Evolutionary conservation across 306 rosid species (phyloP).

Genomic region (Glycine soja): DNA sequence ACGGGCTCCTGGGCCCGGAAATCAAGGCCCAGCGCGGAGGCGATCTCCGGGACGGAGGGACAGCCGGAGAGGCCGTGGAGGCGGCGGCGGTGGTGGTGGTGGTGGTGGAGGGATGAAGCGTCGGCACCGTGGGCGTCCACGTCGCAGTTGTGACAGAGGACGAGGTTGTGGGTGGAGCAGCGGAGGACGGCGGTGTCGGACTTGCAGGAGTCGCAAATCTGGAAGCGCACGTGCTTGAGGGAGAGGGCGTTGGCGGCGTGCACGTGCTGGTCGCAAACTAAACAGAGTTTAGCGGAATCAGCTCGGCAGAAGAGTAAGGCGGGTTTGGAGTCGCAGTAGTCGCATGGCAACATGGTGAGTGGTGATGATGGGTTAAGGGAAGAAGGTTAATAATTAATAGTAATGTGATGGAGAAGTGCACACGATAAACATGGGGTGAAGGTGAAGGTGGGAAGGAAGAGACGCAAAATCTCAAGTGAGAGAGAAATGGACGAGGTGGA

Average conservation of each 20-base stretch:
- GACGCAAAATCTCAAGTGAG: constrained; percentile 14
- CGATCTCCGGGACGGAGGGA: constrained; percentile 52
- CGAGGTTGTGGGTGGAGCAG: constrained; percentile 45
- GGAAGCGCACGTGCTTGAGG: constrained; percentile 58
- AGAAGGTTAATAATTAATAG: too few relatives aligned
- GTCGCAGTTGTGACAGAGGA: constrained; percentile 53
- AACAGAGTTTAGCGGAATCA: constrained; percentile 58
- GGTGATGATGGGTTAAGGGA: too few relatives aligned
- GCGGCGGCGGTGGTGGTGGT: neutral
- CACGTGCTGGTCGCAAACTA: constrained; percentile 58
- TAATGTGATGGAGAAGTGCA: too few relatives aligned
- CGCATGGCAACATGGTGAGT: constrained; percentile 43
- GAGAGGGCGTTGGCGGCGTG: constrained; percentile 66
- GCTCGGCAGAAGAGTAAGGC: constrained; percentile 55
- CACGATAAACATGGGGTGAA: too few relatives aligned
- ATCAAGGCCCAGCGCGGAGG: constrained; percentile 36
- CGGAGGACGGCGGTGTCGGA: constrained; percentile 43
- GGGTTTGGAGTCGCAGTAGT: constrained; percentile 52
- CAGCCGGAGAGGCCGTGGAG: constrained; percentile 49
- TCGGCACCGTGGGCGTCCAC: constrained; percentile 31
- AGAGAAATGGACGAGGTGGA: constrained; percentile 1
- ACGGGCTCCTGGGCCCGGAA: too few relatives aligned
- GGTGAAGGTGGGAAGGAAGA: neutral
- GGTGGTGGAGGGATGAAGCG: neutral
- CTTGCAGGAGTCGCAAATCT: constrained; percentile 50